Base-by-base conservation (phyloP, 306 rosid species). In the Pueraria montana region DNA sequence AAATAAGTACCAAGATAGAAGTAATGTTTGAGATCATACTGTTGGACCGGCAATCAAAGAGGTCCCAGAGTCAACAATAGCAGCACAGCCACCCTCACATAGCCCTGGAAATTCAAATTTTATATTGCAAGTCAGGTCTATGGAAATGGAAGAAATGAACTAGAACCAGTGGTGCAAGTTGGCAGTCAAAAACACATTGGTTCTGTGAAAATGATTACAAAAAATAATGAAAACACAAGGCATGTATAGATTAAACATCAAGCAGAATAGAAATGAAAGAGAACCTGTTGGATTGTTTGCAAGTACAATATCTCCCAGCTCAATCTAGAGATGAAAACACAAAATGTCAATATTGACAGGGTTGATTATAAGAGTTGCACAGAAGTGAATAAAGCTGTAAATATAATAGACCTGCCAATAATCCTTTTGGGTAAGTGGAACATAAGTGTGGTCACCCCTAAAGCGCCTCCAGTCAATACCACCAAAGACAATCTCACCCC, bases 41-140 rank as follows among this genome's bases (percentile, higher is more conserved):
- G 89, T 92, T 86, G 94, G 97, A 73, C 98, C 97, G 42, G 94
- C 98, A 84, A 92, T 83, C 79, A 92, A 80, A 36, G 98, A 92
- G 74, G 97, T 94, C 77, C 97, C 96, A 32, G 97, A 94, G 85
- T 94, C 97, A 55, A 97, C 91, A 66, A 94, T 90, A 16, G 97
- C 96, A 9, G 96, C 82, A 88, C 97, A 94, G 56, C 94, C 92
- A 46, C 82, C 66, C 1, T 89, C 87, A 87, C 97, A 94, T 74
- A 92, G 88, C 58, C 93, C 98, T 94, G 91, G 61, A 70, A 83
- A 52, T 58, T 20, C 24, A 79, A 66, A 20, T 14, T 50, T 50
- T 65, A 24, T 46, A 27, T 30, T 24, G 32, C 50, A n/a, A 77
- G 17, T 69, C 55, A 70, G 23, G 59, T 40, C 43, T 42, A 59